Base-by-base conservation (phyloP, 2,329 filamentous ascomycete species). In the Rutstroemia sp. region DNA sequence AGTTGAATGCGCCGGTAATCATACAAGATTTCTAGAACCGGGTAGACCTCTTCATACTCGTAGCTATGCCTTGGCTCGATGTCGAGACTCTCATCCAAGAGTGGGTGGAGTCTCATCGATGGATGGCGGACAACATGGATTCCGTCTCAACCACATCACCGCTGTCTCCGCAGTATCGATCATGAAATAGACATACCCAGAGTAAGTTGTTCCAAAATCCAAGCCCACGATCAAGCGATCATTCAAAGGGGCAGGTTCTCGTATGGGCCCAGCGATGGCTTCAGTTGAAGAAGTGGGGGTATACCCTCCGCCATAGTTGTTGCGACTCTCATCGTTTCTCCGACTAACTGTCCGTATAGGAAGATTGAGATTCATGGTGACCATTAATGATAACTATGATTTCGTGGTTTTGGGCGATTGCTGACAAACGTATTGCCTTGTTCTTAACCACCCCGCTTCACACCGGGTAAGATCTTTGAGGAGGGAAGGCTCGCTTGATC, bases 151-250 rank as follows among this genome's bases (percentile, higher is more conserved):
- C 6, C 27, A 30, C 27, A 10, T 30, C 27, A 30, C 27, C 8
- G 27, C 27, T 30, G 10, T 10, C 8, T 30, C 10, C 10, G 27
- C 27, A 30, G 10, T 9, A 34, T 27, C 27, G 34, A 21, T 54
- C 21, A 27, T 14, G 48, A 55, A 54, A 37, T 37, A 30, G 3
- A 46, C 30, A 23, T 46, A 86, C 82, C 87, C 87, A 45, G 84
- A 89, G 68, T 89, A 92, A 1, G 88, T 92, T n/a, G 88, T 92
- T 14, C 88, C 88, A 73, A 92, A 92, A 69, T 92, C 88, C 7
- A 92, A 82, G 7, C 87, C 88, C 37, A 92, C 86, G 63, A 91
- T 87, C 62, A 90, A 72, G 54, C 84, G 78, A 67, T 89, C 86
- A 61, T 73, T 78, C 48, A 77, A 68, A 10, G 78, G 73, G 30